These are phyloP conservation scores for Mucuna pruriens DNA, from an alignment of 306 rosid genomes.

Conservation along the genomic window DNA sequence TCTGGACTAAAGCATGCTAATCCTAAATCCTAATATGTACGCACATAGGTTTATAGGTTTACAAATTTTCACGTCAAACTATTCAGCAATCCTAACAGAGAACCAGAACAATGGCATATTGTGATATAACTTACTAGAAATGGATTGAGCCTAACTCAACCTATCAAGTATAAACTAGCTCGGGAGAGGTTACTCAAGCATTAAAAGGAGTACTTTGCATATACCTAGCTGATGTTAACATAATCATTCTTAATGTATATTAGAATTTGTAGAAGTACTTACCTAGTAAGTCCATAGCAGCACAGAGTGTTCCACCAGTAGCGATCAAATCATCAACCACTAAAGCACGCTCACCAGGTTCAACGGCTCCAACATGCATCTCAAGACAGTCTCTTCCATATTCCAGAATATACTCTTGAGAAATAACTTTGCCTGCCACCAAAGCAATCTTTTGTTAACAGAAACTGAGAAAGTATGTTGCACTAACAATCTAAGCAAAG, in stretches of 20 bases:
- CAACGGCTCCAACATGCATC: slow-evolving; percentile 95
- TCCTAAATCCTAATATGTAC: neutral
- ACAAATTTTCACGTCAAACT: neutral
- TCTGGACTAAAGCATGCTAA: neutral
- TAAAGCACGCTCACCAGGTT: slow-evolving; percentile 73
- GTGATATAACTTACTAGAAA: neutral
- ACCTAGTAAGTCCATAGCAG: slow-evolving; percentile 93
- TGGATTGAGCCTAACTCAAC: neutral
- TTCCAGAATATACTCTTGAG: slow-evolving; percentile 84
- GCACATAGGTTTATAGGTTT: neutral
- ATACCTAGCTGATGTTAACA: no score
- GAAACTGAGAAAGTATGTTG: neutral
- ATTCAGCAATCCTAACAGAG: neutral
- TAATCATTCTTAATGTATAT: neutral
- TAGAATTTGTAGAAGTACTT: slow-evolving; percentile 3
- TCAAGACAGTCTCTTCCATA: slow-evolving; percentile 92
- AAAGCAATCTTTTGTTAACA: slow-evolving; percentile 3
- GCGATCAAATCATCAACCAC: slow-evolving; percentile 96
- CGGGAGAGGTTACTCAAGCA: no score
- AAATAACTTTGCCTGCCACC: slow-evolving; percentile 75
- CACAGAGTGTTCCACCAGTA: slow-evolving; percentile 94
- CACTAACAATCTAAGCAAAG: slow-evolving; percentile 17
- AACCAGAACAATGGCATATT: neutral
- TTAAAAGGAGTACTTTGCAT: no score
- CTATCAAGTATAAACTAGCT: no score